Evolutionary conservation across 108 stramenopile genomes (phyloP).

Genomic region (Skeletonema marinoi): DNA sequence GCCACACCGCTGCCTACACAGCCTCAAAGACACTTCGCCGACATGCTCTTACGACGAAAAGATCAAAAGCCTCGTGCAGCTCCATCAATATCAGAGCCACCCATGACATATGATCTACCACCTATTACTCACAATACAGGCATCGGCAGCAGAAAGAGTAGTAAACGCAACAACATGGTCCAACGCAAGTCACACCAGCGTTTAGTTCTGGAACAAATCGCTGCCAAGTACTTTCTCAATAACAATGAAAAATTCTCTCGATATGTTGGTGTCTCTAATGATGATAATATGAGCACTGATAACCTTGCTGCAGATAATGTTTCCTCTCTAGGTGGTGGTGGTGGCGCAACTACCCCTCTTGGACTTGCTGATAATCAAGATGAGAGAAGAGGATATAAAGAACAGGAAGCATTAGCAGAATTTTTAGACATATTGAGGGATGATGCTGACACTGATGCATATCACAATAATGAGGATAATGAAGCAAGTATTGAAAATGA

Average conservation of each 20-base stretch:
- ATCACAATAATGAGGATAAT: not conserved
- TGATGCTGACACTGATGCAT: not conserved
- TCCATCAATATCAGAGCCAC: not conserved
- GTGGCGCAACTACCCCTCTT: not conserved
- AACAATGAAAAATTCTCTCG: not conserved
- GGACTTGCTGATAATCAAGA: not conserved
- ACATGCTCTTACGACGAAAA: not conserved
- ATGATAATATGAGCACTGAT: not conserved
- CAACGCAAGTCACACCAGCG: slow-evolving; percentile 35
- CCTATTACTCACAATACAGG: not conserved
- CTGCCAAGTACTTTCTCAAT: slow-evolving; percentile 27
- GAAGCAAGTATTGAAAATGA: not conserved
- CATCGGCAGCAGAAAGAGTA: not conserved
- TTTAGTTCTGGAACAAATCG: slow-evolving; percentile 32
- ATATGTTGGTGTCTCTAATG: not conserved
- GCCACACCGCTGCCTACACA: not conserved
- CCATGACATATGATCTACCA: no score
- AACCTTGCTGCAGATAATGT: not conserved
- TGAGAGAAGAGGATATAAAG: not conserved
- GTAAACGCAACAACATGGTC: slow-evolving; percentile 2
- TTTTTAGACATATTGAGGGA: not conserved
- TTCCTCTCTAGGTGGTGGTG: not conserved
- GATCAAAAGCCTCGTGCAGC: not conserved
- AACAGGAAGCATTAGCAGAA: not conserved
- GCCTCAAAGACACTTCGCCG: not conserved